phyloP scores from a whole-genome alignment of 2,329 filamentous ascomycete genomes.

The Colletotrichum sp. region DNA sequence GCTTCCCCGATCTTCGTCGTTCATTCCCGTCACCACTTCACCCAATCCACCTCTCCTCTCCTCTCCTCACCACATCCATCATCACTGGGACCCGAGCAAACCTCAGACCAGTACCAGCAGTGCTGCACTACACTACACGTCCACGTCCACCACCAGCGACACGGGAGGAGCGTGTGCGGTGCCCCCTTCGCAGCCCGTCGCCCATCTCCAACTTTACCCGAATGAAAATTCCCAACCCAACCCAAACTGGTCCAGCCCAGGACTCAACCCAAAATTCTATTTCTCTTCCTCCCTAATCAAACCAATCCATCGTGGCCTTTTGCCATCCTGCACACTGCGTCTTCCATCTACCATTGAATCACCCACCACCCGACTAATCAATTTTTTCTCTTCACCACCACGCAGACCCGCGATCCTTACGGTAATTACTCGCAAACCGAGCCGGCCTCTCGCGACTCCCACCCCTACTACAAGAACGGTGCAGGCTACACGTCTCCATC shows the following conservation, averaged over 20 bases:
- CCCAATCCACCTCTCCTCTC: neutral
- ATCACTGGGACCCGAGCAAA: neutral
- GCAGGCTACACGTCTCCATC: slow-evolving; percentile 53
- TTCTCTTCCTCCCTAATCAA: neutral
- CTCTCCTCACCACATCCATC: neutral
- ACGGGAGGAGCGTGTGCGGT: neutral
- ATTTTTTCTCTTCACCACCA: slow-evolving; percentile 21
- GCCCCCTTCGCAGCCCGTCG: neutral
- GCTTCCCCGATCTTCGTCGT: neutral
- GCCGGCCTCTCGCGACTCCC: slow-evolving; percentile 37
- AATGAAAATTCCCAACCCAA: slow-evolving; percentile 16
- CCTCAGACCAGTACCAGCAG: neutral
- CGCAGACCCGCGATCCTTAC: slow-evolving; percentile 57
- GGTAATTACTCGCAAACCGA: slow-evolving; percentile 44
- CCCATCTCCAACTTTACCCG: slow-evolving; percentile 19
- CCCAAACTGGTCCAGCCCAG: slow-evolving; percentile 20
- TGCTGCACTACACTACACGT: neutral
- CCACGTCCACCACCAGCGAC: neutral
- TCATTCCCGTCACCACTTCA: neutral
- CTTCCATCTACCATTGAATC: slow-evolving; percentile 14
- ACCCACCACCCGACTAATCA: slow-evolving; percentile 11
- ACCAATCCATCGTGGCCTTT: neutral
- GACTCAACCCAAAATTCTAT: slow-evolving; percentile 18
- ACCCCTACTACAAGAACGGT: slow-evolving; percentile 53
- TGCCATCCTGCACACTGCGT: slow-evolving; percentile 4